These are phyloP conservation scores for Musa schizocarpa DNA, from an alignment of 176 grass and related monocot genomes.

Conservation along the genomic window DNA sequence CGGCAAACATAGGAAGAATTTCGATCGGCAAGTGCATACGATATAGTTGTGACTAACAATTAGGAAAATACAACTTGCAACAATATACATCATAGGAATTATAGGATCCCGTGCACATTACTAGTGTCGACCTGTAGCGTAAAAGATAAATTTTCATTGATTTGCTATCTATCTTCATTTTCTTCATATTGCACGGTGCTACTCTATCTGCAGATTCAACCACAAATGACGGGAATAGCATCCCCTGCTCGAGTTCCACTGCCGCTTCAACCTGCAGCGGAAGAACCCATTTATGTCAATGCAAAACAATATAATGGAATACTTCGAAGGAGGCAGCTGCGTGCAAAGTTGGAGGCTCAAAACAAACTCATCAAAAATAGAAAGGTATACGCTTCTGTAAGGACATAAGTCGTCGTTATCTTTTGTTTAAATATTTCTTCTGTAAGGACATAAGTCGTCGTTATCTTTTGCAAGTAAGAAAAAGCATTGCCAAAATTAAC, in stretches of 20 bases:
- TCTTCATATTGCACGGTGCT: constrained; percentile 4
- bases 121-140: no score
- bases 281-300: constrained; percentile 93
- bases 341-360: constrained; percentile 90
- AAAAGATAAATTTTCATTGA: no score
- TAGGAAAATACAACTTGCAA: no score
- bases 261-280: constrained; percentile 56
- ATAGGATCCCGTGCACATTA: no score
- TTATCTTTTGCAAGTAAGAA: neutral
- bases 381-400: constrained; percentile 42
- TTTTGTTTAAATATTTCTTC: neutral
- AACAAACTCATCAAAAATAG: constrained; percentile 81
- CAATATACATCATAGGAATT: no score
- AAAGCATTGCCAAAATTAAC: neutral
- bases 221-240: constrained; percentile 30
- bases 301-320: constrained; percentile 95
- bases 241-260: constrained; percentile 34
- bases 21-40: no score
- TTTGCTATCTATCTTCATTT: no score
- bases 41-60: no score
- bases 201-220: constrained; percentile 41
- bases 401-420: neutral
- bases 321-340: constrained; percentile 72
- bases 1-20: no score
- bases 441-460: neutral